Evolutionary conservation across 116 monocot species (phyloP).

Genomic region (Trichopus zeylanicus): DNA sequence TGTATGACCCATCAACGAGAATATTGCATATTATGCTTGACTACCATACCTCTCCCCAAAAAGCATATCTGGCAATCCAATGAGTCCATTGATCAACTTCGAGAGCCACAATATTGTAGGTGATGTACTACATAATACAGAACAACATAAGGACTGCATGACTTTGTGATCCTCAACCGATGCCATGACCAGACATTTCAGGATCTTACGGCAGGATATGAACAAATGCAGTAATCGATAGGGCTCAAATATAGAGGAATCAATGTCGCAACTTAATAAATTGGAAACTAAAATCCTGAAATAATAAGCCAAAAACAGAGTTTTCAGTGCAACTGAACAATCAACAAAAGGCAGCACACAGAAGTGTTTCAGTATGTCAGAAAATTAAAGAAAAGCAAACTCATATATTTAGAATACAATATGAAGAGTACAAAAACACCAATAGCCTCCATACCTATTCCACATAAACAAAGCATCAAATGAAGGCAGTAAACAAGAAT

Average conservation of each 20-base stretch:
- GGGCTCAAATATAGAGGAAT: conserved; percentile 16
- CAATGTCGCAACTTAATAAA: conserved; percentile 20
- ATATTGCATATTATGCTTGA: conserved; percentile 30
- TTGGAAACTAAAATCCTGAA: conserved; percentile 49
- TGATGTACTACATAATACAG: conserved; percentile 17
- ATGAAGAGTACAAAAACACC: neutral
- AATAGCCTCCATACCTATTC: no score
- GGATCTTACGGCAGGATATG: conserved; percentile 61
- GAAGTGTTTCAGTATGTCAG: no score
- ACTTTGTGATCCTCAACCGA: conserved; percentile 12
- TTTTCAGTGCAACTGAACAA: neutral
- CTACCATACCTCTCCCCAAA: conserved; percentile 13
- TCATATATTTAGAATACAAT: neutral
- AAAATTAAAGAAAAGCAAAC: neutral
- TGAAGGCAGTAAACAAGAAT: neutral
- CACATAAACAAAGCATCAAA: neutral
- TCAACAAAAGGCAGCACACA: no score
- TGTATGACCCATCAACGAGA: conserved; percentile 62
- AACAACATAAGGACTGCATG: conserved; percentile 10
- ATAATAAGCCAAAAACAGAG: conserved; percentile 4
- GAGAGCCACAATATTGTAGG: conserved; percentile 58
- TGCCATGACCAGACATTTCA: conserved; percentile 46
- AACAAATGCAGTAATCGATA: conserved; percentile 52
- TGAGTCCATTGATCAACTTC: conserved; percentile 40
- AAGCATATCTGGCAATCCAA: conserved; percentile 23